phyloP scores from a whole-genome alignment of 495 filamentous ascomycete species.

The Penicillium bovifimosum region DNA sequence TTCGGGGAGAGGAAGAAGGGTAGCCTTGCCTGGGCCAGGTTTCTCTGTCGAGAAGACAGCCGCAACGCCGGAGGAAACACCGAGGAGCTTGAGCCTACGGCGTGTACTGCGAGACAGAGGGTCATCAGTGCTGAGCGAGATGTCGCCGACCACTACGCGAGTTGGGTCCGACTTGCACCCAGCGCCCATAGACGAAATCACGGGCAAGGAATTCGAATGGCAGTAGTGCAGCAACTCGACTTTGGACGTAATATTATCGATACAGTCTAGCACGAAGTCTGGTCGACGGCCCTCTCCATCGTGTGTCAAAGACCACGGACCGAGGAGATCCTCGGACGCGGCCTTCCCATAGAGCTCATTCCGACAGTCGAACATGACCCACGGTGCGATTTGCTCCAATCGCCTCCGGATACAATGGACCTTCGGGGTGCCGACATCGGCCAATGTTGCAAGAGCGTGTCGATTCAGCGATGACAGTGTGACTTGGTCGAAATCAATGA shows the following conservation, averaged over 20 bases:
- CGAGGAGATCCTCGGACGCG: slow-evolving; percentile 60
- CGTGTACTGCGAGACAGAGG: slow-evolving; percentile 81
- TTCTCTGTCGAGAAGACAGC: slow-evolving; percentile 93
- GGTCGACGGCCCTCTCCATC: slow-evolving; percentile 57
- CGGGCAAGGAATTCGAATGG: slow-evolving; percentile 62
- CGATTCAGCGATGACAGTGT: slow-evolving; percentile 88
- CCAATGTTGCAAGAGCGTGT: slow-evolving; percentile 88
- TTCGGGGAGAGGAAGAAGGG: slow-evolving; percentile 77
- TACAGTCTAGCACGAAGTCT: slow-evolving; percentile 90
- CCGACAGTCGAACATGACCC: slow-evolving; percentile 82
- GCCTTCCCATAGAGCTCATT: slow-evolving; percentile 75
- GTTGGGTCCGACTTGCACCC: slow-evolving; percentile 97
- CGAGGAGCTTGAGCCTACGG: slow-evolving; percentile 68
- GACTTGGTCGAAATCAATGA: slow-evolving; percentile 98
- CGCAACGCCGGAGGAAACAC: slow-evolving; percentile 79
- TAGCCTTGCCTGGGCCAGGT: slow-evolving; percentile 84
- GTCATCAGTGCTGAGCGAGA: slow-evolving; percentile 83
- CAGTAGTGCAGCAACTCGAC: slow-evolving; percentile 89
- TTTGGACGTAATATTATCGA: slow-evolving; percentile 97
- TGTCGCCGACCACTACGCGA: slow-evolving; percentile 85
- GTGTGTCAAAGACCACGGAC: slow-evolving; percentile 46
- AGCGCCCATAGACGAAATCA: slow-evolving; percentile 95
- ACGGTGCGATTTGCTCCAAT: slow-evolving; percentile 80
- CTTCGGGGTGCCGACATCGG: slow-evolving; percentile 93
- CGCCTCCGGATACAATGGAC: slow-evolving; percentile 74